Base-by-base conservation (phyloP, 495 filamentous ascomycete genomes). In the Evernia prunastri region DNA sequence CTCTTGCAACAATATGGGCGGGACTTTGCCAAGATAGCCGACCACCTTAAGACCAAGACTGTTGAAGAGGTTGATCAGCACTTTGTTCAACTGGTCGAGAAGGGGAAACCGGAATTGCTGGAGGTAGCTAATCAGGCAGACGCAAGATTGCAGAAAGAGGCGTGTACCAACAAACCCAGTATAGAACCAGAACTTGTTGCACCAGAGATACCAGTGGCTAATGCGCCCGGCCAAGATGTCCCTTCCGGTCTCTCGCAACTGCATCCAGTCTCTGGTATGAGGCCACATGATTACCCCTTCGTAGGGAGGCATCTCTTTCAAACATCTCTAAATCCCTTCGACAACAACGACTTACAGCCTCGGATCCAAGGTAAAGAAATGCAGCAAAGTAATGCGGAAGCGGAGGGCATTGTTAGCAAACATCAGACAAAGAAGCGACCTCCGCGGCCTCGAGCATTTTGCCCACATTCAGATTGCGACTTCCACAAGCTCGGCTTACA, bases 41-140 rank as follows among this genome's bases (percentile, higher is more conserved):
- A 65, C 20, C 23, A 13, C 15, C 40, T 65, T 1, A 58, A 43
- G 56, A 65, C 63, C 6, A 65, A 65, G 25, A 65, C 25, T 25
- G n/a, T 42, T 9, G 43, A 53, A 18, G 57, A 65, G 0, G 63
- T 65, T 60, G 57, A 47, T 2, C 36, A 54, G 9, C 25, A 65
- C 43, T 65, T 65, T 13, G 8, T 29, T 6, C 13, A 23, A 17
- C 37, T 59, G n/a, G 12, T 20, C 59, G 31, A 45, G 20, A 7
- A 35, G 2, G 33, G 62, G 62, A 27, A 31, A 37, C 20, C 8
- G 12, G 54, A 63, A 25, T 1, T 63, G 20, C 20, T 33, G 33
- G 33, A 39, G 9, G 23, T 6, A 17, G 33, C 45, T 0, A 25
- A 56, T 25, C 37, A 35, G 20, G 47, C 42, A 54, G 42, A 51